Conservation (phyloP, 306 rosid genomes). For the Astragalus membranaceus region DNA sequence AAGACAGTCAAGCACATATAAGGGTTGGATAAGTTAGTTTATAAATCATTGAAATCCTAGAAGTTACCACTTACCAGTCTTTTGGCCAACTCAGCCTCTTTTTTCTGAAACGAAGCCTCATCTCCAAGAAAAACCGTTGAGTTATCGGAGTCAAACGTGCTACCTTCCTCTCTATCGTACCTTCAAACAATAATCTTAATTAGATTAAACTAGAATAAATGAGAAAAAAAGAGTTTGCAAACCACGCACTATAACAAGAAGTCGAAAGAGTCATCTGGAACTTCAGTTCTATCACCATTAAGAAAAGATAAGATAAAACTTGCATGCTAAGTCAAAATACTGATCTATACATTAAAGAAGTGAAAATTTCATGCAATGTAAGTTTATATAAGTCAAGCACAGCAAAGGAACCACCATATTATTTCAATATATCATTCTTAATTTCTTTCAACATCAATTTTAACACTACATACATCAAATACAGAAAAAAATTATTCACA, state of each 20-base stretch:
- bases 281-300: neutral
- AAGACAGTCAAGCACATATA: neutral
- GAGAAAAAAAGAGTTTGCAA: neutral
- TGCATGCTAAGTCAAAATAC: conserved; percentile 1
- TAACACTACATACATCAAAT: neutral
- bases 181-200: conserved; percentile 33
- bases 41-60: neutral
- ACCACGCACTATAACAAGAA: neutral
- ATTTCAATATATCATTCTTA: neutral
- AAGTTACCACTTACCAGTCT: conserved; percentile 80
- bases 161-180: conserved; percentile 99
- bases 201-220: conserved; percentile 12
- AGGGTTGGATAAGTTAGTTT: conserved; percentile 4
- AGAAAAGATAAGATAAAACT: neutral
- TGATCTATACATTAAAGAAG: neutral
- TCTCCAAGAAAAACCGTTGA: conserved; percentile 77
- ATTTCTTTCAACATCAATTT: neutral
- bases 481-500: neutral
- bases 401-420: neutral
- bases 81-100: conserved; percentile 96
- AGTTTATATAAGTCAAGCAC: neutral
- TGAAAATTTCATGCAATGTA: neutral
- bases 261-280: neutral
- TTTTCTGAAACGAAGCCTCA: conserved; percentile 88
- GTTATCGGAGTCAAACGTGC: conserved; percentile 74